Percentiles rank a stretch among this genome's conserved stretches.
Evolutionary conservation across 495 filamentous ascomycete species (phyloP).

Genomic region (Sabuloglossum arenarium): DNA sequence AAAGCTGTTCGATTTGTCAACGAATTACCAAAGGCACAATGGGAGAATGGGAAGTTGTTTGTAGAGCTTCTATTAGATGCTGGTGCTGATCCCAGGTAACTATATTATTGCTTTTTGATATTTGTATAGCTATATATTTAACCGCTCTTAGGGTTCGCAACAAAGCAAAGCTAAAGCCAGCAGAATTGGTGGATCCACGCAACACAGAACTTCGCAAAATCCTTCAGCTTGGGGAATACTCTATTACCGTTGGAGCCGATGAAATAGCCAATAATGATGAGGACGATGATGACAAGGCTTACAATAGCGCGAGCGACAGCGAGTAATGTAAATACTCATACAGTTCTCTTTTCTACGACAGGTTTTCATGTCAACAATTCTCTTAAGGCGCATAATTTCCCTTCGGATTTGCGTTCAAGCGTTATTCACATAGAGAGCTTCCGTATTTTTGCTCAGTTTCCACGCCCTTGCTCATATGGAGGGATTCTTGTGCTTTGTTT

Average conservation of each 20-base stretch:
- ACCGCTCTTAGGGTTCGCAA: slow-evolving; percentile 30
- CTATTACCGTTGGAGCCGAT: slow-evolving; percentile 3
- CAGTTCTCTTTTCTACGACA: not conserved
- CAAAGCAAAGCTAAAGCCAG: slow-evolving; percentile 45
- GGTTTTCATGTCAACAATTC: not conserved
- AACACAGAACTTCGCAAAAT: slow-evolving; percentile 44
- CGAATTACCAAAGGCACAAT: slow-evolving; percentile 23
- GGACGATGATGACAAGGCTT: slow-evolving; percentile 12
- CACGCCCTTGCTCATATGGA: not conserved
- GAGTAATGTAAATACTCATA: slow-evolving; percentile 6
- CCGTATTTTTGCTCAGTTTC: not conserved
- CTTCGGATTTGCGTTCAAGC: not conserved
- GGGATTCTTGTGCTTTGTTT: not conserved
- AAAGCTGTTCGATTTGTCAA: slow-evolving; percentile 72
- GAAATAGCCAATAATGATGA: slow-evolving; percentile 13
- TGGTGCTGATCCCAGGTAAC: slow-evolving; percentile 49
- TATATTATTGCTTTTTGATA: not conserved
- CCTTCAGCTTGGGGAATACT: slow-evolving; percentile 56
- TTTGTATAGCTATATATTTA: not conserved
- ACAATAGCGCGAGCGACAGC: slow-evolving; percentile 13
- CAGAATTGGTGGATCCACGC: slow-evolving; percentile 50
- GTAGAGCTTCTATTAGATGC: slow-evolving; percentile 87
- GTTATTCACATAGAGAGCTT: not conserved
- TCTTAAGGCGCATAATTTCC: not conserved
- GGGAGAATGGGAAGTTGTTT: slow-evolving; percentile 42